Evolutionary conservation across 2,329 filamentous ascomycete genomes (phyloP), one percentile per base, ranked within the genome.

Genomic region (Aschersonia sp.): DNA sequence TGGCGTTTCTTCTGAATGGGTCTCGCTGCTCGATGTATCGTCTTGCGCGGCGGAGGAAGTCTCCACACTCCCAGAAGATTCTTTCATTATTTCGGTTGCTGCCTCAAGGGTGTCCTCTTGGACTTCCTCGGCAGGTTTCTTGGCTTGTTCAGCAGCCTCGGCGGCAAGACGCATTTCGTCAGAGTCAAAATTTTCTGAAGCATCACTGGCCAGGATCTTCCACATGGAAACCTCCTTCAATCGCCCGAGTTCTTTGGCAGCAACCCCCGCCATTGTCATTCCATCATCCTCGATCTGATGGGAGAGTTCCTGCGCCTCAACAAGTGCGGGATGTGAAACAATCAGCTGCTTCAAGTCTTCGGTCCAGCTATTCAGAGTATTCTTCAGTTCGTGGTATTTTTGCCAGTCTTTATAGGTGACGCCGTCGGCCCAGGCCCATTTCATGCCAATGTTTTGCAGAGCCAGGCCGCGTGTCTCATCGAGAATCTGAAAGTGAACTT

Each of bases 361-460:
- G 48, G 86, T 83, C 88, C 90, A 95, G 57, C 87, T 79, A 44
- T 83, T 81, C 46, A 95, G 85, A 10, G 84, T 83, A 47, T 76
- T 78, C 68, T 86, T 94, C 49, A 98, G 72, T 50, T 85, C 79
- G 62, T 97, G 88, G 60, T 95, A 98, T 62, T 90, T 92, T 50
- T 83, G 79, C 92, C 92, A 98, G 62, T 98, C 88, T 63, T 94
- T 89, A 72, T 98, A 95, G 1, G 90, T 94, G 51, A 98, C 78
- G 32, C 87, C 87, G 49, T 97, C 88, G 68, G 88, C 92, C 83
- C 87, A 94, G 10, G 90, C 88, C 89, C 92, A 98, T 59, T 77
- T 79, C 80, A 94, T 90, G 48, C 89, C 89, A 47, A 95, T 87
- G 62, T 94, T 87, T 61, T 94, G 87, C 35, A 95, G 73, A 5